Conservation (phyloP, 192 early-diverging fungal species). For the Backusella australiensis region DNA sequence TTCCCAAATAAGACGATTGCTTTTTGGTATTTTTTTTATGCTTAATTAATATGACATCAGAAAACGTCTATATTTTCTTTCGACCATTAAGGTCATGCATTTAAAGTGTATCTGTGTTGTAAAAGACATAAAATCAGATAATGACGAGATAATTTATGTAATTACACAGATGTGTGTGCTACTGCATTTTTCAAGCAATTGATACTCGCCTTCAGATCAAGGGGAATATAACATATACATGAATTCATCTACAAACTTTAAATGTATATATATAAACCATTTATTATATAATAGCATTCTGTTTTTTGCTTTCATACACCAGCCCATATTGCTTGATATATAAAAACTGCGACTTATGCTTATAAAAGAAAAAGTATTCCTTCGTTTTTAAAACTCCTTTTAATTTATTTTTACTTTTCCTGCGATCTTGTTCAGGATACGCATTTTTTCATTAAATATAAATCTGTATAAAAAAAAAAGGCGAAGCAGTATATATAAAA, state of each 20-base stretch:
- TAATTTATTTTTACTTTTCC: background rate
- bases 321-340: too few relatives aligned
- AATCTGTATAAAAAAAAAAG: background rate
- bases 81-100: background rate
- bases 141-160: background rate
- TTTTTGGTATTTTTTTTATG: background rate
- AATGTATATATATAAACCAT: too few relatives aligned
- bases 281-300: too few relatives aligned
- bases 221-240: too few relatives aligned
- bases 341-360: too few relatives aligned
- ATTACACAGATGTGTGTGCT: background rate
- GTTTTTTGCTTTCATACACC: too few relatives aligned
- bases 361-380: background rate
- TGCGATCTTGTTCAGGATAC: too few relatives aligned
- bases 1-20: background rate
- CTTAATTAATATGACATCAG: background rate
- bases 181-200: too few relatives aligned
- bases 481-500: background rate
- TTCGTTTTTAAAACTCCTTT: background rate
- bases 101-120: background rate
- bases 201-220: too few relatives aligned
- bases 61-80: background rate
- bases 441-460: too few relatives aligned
- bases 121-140: background rate
- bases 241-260: too few relatives aligned